Evolutionary conservation across 2,329 filamentous ascomycete species (phyloP).

Genomic region (Endothia cerciana): DNA sequence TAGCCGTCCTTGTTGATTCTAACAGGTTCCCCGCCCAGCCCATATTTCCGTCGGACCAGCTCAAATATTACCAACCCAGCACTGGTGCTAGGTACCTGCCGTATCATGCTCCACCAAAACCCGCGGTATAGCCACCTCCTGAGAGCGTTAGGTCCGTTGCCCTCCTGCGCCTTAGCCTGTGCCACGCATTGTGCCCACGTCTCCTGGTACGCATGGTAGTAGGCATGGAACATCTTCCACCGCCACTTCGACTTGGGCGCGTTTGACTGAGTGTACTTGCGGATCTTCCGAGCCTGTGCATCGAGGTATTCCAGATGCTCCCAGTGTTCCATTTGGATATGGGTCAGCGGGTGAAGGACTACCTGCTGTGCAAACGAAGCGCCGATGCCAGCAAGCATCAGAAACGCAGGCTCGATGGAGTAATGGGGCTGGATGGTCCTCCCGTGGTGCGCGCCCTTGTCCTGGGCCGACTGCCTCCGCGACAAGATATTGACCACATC

Average conservation of each 20-base stretch:
- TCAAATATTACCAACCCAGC: slow-evolving; percentile 81
- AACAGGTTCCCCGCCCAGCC: slow-evolving; percentile 63
- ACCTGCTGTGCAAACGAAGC: slow-evolving; percentile 71
- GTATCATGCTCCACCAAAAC: slow-evolving; percentile 73
- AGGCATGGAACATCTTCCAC: slow-evolving; percentile 63
- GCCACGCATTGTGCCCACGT: slow-evolving; percentile 64
- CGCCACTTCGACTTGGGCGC: slow-evolving; percentile 41
- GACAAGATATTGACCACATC: slow-evolving; percentile 56
- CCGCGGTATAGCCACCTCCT: slow-evolving; percentile 69
- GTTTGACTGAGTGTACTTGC: slow-evolving; percentile 36
- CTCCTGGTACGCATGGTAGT: slow-evolving; percentile 72
- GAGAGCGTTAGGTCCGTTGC: slow-evolving; percentile 42
- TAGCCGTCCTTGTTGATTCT: slow-evolving; percentile 71
- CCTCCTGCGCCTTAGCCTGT: slow-evolving; percentile 60
- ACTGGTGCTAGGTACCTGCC: slow-evolving; percentile 76
- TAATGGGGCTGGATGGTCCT: slow-evolving; percentile 73
- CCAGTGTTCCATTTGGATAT: slow-evolving; percentile 75
- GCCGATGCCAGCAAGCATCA: slow-evolving; percentile 69
- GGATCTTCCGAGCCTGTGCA: slow-evolving; percentile 56
- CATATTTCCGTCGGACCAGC: slow-evolving; percentile 73
- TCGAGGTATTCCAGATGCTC: slow-evolving; percentile 74
- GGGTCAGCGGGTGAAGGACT: slow-evolving; percentile 71
- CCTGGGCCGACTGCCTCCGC: slow-evolving; percentile 45
- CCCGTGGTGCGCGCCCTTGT: slow-evolving; percentile 34
- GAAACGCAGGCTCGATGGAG: slow-evolving; percentile 72